phyloP scores from a whole-genome alignment of 2,329 filamentous ascomycete genomes.

The Onygena corvina region DNA sequence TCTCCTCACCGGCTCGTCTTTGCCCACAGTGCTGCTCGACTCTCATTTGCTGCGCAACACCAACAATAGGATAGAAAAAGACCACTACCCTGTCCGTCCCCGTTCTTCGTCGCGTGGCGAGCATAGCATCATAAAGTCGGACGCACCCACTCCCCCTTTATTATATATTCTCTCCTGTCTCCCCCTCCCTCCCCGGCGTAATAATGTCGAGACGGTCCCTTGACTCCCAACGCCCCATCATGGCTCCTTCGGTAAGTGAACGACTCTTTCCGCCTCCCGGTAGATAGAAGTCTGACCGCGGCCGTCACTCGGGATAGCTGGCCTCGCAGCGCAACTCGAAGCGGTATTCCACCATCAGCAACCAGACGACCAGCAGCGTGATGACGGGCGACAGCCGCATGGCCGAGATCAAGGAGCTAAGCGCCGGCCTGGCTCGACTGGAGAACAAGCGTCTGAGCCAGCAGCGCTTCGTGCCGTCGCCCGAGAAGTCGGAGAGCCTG shows the following conservation, averaged over 20 bases:
- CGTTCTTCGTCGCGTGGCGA: constrained; percentile 1
- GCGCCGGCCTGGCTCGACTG: constrained; percentile 69
- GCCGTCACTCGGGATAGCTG: constrained; percentile 18
- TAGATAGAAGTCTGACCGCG: constrained; percentile 8
- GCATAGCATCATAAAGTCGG: not conserved
- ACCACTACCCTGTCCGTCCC: not conserved
- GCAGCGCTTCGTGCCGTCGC: constrained; percentile 67
- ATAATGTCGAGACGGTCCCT: constrained; percentile 36
- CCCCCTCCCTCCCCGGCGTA: not conserved
- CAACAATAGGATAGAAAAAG: not conserved
- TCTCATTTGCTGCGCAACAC: not conserved
- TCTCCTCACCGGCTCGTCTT: not conserved
- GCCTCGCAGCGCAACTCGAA: constrained; percentile 40
- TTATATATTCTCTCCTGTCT: not conserved
- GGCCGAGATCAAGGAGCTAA: constrained; percentile 61
- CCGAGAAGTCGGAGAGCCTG: constrained; percentile 69
- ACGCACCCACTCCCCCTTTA: not conserved
- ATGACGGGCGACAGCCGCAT: constrained; percentile 41
- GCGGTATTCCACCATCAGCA: constrained; percentile 43
- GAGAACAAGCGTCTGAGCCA: constrained; percentile 75
- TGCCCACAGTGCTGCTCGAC: not conserved
- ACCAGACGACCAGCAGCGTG: constrained; percentile 32
- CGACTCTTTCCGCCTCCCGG: not conserved
- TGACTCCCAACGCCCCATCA: constrained; percentile 45
- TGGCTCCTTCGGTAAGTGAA: constrained; percentile 39